A percentile compares a stretch with the other conserved stretches of the same genome.
phyloP scores from a whole-genome alignment of 2,329 filamentous ascomycete genomes.

The Magnaporthales sp. region DNA sequence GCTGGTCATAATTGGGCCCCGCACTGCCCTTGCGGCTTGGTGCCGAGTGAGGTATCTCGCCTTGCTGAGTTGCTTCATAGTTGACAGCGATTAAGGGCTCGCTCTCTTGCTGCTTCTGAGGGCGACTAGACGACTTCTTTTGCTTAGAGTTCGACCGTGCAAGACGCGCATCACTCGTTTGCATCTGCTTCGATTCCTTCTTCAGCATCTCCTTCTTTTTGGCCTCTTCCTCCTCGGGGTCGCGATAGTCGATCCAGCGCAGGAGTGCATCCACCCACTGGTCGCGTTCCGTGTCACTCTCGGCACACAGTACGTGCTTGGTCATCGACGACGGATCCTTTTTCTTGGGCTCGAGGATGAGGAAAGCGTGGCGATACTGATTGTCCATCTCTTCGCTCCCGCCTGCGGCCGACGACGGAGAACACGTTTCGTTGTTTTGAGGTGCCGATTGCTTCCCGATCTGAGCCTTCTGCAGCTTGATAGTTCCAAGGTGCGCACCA shows the following conservation, averaged over 20 bases:
- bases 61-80: constrained; percentile 47
- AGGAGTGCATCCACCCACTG: constrained; percentile 86
- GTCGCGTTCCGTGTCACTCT: constrained; percentile 88
- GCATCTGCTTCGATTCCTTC: not conserved
- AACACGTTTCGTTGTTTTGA: constrained; percentile 50
- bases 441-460: constrained; percentile 76
- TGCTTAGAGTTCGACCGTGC: constrained; percentile 24
- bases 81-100: constrained; percentile 48
- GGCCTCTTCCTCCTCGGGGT: constrained; percentile 46
- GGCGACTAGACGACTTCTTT: constrained; percentile 26
- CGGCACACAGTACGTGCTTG: constrained; percentile 89
- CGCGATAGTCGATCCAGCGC: constrained; percentile 75
- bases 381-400: constrained; percentile 73
- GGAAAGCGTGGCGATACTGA: constrained; percentile 92
- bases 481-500: constrained; percentile 83
- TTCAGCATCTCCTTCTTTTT: constrained; percentile 18
- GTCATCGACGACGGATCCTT: constrained; percentile 85
- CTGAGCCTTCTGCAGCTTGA: constrained; percentile 83
- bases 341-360: constrained; percentile 91
- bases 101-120: constrained; percentile 20
- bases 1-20: constrained; percentile 15
- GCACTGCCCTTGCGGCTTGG: not conserved
- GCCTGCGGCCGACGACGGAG: constrained; percentile 42
- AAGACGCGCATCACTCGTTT: not conserved
- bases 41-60: constrained; percentile 34